Conservation (phyloP, 2,329 filamentous ascomycete genomes). For the Nigrospora oryzae region DNA sequence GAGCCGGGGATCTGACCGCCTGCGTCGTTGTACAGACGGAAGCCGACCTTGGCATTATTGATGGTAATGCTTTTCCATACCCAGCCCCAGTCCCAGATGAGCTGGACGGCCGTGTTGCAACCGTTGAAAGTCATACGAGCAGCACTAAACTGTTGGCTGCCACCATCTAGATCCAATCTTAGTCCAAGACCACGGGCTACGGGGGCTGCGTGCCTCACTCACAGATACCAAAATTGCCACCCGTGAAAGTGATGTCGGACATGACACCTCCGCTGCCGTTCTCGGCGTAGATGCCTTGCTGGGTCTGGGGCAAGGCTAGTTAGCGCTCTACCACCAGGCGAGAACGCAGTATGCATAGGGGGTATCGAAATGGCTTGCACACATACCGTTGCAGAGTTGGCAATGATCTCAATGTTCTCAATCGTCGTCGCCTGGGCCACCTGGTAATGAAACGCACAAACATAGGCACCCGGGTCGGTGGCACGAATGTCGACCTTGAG, state of each 20-base stretch:
- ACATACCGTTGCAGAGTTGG: conserved; percentile 38
- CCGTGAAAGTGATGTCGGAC: conserved; percentile 75
- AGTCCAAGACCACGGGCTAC: too few relatives aligned
- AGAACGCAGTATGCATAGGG: too few relatives aligned
- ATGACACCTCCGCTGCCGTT: conserved; percentile 81
- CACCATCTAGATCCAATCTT: conserved; percentile 30
- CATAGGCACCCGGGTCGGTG: conserved; percentile 61
- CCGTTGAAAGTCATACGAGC: conserved; percentile 76
- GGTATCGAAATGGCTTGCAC: too few relatives aligned
- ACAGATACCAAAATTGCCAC: conserved; percentile 70
- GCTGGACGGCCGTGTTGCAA: conserved; percentile 74
- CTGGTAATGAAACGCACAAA: conserved; percentile 59
- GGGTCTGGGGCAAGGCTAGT: conserved; percentile 16
- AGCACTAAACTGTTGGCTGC: conserved; percentile 81
- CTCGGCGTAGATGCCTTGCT: conserved; percentile 77
- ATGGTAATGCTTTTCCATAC: conserved; percentile 23
- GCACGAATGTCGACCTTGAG: conserved; percentile 69
- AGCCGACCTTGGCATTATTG: conserved; percentile 21
- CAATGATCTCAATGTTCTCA: conserved; percentile 76
- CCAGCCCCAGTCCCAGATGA: conserved; percentile 27
- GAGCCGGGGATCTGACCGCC: background rate
- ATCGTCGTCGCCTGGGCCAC: conserved; percentile 73
- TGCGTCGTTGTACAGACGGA: conserved; percentile 30
- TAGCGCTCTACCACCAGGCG: too few relatives aligned
- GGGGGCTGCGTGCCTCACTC: too few relatives aligned